Percentiles rank a stretch among this genome's conserved stretches.
Conservation (phyloP, 176 grass and related monocot genomes). For the Carex scoparia region DNA sequence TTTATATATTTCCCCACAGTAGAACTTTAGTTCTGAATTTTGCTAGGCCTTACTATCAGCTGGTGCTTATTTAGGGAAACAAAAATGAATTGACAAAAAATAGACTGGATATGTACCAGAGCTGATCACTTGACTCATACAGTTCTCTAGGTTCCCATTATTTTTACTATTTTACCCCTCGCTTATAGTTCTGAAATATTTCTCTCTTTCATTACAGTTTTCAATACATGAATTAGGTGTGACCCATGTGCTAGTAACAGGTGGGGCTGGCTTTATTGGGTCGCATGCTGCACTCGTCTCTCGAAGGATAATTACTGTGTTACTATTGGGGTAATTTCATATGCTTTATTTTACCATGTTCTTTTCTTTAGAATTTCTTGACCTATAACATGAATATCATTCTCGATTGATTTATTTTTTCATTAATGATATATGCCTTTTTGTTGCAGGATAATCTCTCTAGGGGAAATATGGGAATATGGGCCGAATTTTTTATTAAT, state of each 20-base stretch:
- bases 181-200: not conserved
- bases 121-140: not conserved
- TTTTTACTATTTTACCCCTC: not conserved
- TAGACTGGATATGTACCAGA: not conserved
- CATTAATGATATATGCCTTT: not conserved
- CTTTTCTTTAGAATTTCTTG: not conserved
- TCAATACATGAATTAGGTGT: conserved; percentile 79
- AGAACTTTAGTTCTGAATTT: not conserved
- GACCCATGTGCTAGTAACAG: conserved; percentile 94
- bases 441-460: no score
- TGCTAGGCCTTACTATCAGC: not conserved
- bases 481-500: no score
- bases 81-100: not conserved
- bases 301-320: conserved; percentile 81
- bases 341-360: not conserved
- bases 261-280: conserved; percentile 88
- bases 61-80: not conserved
- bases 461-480: no score
- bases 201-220: conserved; percentile 54
- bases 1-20: conserved; percentile 22
- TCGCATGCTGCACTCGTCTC: conserved; percentile 92
- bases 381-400: not conserved
- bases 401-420: not conserved
- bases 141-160: not conserved
- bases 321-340: conserved; percentile 93